Conservation (phyloP, 306 rosid genomes). For the Mimosa bimucronata region DNA sequence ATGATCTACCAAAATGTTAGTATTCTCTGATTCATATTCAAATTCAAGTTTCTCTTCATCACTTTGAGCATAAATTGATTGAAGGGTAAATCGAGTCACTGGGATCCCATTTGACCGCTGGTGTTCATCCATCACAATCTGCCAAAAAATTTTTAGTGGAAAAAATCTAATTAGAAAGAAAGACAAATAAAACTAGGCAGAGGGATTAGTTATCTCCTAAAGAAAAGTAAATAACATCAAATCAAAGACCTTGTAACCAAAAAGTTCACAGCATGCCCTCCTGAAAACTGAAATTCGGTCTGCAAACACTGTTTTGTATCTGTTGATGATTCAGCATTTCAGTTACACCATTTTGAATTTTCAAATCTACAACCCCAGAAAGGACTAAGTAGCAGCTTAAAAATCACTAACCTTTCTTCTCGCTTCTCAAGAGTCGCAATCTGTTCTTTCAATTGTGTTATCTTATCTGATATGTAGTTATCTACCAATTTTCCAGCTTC, state of each 20-base stretch:
- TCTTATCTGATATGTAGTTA: constrained; percentile 83
- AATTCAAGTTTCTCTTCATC: constrained; percentile 95
- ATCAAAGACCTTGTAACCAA: constrained; percentile 75
- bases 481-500: constrained; percentile 85
- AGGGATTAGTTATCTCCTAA: not conserved
- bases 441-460: constrained; percentile 80
- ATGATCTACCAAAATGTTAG: constrained; percentile 81
- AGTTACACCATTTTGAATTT: constrained; percentile 36
- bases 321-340: constrained; percentile 52
- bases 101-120: constrained; percentile 93
- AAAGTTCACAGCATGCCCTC: constrained; percentile 97
- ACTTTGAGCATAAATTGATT: constrained; percentile 87
- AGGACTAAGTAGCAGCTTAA: constrained; percentile 22
- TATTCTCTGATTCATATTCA: constrained; percentile 95
- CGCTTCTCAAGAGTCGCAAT: constrained; percentile 95
- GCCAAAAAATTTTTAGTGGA: constrained; percentile 34
- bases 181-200: not conserved
- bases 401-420: constrained; percentile 76
- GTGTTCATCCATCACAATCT: constrained; percentile 99
- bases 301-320: constrained; percentile 96
- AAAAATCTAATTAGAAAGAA: not conserved
- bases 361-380: constrained; percentile 20
- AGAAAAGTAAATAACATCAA: not conserved
- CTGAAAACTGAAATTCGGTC: constrained; percentile 95
- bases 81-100: constrained; percentile 83